Conservation (phyloP, 495 filamentous ascomycete species). For the Jackrogersella multiformis region DNA sequence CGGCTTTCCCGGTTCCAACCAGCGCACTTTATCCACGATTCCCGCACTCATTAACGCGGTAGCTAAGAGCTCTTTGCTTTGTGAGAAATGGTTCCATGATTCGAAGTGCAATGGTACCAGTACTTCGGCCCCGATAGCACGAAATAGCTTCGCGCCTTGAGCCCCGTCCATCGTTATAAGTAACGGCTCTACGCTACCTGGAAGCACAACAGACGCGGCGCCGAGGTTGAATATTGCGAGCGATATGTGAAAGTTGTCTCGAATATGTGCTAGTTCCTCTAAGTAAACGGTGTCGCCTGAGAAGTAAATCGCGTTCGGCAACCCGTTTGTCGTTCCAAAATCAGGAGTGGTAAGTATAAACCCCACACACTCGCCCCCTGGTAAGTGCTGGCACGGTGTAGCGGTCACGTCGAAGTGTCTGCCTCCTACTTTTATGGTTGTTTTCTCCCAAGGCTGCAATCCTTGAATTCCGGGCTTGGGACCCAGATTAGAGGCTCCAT, state of each 20-base stretch:
- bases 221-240: slow-evolving; percentile 54
- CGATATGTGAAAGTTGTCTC: slow-evolving; percentile 47
- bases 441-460: slow-evolving; percentile 50
- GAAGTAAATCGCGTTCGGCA: slow-evolving; percentile 64
- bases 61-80: slow-evolving; percentile 49
- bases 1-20: slow-evolving; percentile 44
- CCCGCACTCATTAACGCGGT: slow-evolving; percentile 67
- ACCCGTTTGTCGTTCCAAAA: slow-evolving; percentile 54
- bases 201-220: slow-evolving; percentile 42
- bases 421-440: slow-evolving; percentile 35
- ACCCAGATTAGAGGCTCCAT: slow-evolving; percentile 58
- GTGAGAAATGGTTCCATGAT: slow-evolving; percentile 60
- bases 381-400: slow-evolving; percentile 58
- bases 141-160: slow-evolving; percentile 53
- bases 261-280: slow-evolving; percentile 50
- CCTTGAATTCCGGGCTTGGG: slow-evolving; percentile 57
- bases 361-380: slow-evolving; percentile 59
- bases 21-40: slow-evolving; percentile 61
- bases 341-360: slow-evolving; percentile 54
- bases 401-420: slow-evolving; percentile 60
- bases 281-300: slow-evolving; percentile 65
- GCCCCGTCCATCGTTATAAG: slow-evolving; percentile 63
- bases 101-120: slow-evolving; percentile 66
- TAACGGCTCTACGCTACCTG: slow-evolving; percentile 43
- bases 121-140: slow-evolving; percentile 55